phyloP scores from a whole-genome alignment of 148 eudicot genomes.

The Spergularia bocconei region DNA sequence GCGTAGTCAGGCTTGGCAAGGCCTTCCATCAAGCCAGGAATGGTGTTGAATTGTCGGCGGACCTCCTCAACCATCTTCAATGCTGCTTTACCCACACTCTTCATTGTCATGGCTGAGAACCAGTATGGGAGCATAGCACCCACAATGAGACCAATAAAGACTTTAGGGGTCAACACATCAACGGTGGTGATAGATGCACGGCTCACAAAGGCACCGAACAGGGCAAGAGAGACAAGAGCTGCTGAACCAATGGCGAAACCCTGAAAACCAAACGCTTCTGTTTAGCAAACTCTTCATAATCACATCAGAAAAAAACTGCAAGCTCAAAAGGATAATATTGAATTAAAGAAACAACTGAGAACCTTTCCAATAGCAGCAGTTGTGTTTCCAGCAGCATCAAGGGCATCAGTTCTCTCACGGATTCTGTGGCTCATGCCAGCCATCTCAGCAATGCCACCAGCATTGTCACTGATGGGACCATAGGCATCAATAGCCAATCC shows the following conservation, averaged over 20 bases:
- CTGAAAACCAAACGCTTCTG: slow-evolving; percentile 27
- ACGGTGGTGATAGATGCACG: slow-evolving; percentile 70
- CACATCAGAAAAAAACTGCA: neutral
- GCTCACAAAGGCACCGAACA: slow-evolving; percentile 90
- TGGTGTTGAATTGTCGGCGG: slow-evolving; percentile 86
- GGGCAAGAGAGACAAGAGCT: slow-evolving; percentile 88
- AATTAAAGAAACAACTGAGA: neutral
- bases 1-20: slow-evolving; percentile 88
- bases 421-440: slow-evolving; percentile 94
- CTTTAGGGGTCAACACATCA: slow-evolving; percentile 80
- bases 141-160: slow-evolving; percentile 80
- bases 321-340: neutral
- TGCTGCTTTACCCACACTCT: slow-evolving; percentile 96
- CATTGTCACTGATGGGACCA: slow-evolving; percentile 96
- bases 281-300: neutral
- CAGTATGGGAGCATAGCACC: slow-evolving; percentile 99
- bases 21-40: slow-evolving; percentile 97
- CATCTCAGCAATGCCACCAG: slow-evolving; percentile 98
- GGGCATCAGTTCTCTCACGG: slow-evolving; percentile 92
- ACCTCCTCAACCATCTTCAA: slow-evolving; percentile 97
- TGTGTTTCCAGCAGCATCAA: slow-evolving; percentile 96
- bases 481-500: slow-evolving; percentile 94
- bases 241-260: slow-evolving; percentile 96
- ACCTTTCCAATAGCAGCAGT: slow-evolving; percentile 98
- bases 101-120: slow-evolving; percentile 99